These are phyloP conservation scores for Candida silvicultrix DNA, from an alignment of 805 yeast genomes.

Conservation along the genomic window DNA sequence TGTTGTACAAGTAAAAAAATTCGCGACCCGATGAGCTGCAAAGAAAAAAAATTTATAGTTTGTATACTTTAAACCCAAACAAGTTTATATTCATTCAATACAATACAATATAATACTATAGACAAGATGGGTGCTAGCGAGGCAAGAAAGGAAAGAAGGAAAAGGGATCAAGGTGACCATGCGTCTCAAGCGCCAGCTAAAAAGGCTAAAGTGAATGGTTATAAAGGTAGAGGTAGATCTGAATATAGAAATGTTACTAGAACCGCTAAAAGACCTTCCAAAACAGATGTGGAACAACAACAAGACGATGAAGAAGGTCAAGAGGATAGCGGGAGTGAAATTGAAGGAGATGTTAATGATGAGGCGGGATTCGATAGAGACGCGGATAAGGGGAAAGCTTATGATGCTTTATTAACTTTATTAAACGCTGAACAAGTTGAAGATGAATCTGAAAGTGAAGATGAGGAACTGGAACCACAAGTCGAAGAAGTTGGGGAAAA, in stretches of 20 bases:
- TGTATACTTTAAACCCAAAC: not conserved
- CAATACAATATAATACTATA: too few species aligned
- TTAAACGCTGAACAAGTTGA: slow-evolving; percentile 41
- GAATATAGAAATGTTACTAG: slow-evolving; percentile 56
- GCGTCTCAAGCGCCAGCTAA: not conserved
- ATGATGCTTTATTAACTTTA: slow-evolving; percentile 61
- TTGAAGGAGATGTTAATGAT: slow-evolving; percentile 11
- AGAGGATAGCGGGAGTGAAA: slow-evolving; percentile 8
- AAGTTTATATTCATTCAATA: too few species aligned
- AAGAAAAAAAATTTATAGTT: not conserved
- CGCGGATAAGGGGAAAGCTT: slow-evolving; percentile 39
- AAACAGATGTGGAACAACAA: slow-evolving; percentile 14
- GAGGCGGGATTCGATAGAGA: slow-evolving; percentile 8
- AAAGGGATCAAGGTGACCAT: not conserved
- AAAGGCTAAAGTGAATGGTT: slow-evolving; percentile 8
- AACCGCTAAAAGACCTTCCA: slow-evolving; percentile 35
- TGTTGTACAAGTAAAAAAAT: too few species aligned
- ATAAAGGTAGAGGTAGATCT: slow-evolving; percentile 44
- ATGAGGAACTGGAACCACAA: slow-evolving; percentile 5
- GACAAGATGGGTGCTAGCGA: slow-evolving; percentile 11
- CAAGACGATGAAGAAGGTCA: slow-evolving; percentile 12
- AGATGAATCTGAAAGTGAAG: slow-evolving; percentile 9
- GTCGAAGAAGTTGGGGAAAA: slow-evolving; percentile 6
- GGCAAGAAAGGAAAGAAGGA: slow-evolving; percentile 7
- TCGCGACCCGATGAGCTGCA: not conserved